Evolutionary conservation across 768 basidiomycete species (phyloP), one percentile per base, ranked within the genome.

Genomic region (Termitomyces titanicus): DNA sequence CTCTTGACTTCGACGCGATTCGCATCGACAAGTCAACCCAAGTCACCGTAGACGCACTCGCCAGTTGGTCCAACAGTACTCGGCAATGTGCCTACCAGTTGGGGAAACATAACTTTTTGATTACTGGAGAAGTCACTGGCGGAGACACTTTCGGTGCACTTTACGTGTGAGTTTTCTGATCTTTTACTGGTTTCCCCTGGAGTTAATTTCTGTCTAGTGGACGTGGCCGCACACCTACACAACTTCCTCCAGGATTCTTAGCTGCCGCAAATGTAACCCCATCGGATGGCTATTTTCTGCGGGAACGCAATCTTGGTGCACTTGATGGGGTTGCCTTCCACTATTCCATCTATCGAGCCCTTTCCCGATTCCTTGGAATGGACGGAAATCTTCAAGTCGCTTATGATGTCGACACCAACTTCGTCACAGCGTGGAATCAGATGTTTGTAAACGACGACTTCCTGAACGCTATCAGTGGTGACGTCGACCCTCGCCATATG

Each of bases 1-100:
- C 94, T 0, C 82, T 96, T 47, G 94, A 96, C 64, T 77, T 97
- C 62, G 94, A 97, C 67, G 94, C 85, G 54, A 96, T 97, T 67
- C 94, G 94, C 71, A 86, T 97, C 72, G 94, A 96, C 69, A 97
- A 97, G 70, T 84, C 94, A 25, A 95, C 92, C 0, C 94, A 97
- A 67, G 81, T 97, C 53, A 91, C 92, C 5, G 83, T 96, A 15
- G 85, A 86, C 49, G 91, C 89, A 3, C 77, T 95, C 48, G 78
- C 90, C 2, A 65, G 76, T 0, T 97, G 94, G 94, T 76, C 90
- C 0, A 70, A 83, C 0, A 75, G 77, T 53, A 91, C 92, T 1
- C 80, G 92, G 39, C 74, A 77, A 10, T 96, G 94, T 66, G 94
- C 94, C 1, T 67, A 73, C 2, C 70, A 74, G 0, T 70, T 92